Evolutionary conservation across 1,284 basidiomycete genomes (phyloP).

Genomic region (Microbotryomycetes sp.): DNA sequence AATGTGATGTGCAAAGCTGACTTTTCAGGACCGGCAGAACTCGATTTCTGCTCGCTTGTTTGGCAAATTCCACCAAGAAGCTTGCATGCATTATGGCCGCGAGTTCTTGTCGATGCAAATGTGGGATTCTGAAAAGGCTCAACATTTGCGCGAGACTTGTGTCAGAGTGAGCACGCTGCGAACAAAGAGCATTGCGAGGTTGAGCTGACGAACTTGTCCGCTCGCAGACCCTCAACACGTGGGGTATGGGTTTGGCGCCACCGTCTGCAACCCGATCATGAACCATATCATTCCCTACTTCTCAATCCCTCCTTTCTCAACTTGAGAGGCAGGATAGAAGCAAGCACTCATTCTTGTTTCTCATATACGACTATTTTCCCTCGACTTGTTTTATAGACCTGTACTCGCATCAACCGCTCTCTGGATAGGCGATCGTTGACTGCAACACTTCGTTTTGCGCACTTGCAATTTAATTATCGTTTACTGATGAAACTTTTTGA

Average conservation of each 20-base stretch:
- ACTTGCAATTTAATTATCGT: no score
- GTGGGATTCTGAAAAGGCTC: conserved; percentile 36
- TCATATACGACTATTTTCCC: no score
- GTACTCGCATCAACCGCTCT: no score
- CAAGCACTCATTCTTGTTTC: no score
- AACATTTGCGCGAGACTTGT: conserved; percentile 31
- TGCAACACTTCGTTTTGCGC: no score
- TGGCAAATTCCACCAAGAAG: conserved; percentile 38
- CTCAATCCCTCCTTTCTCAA: no score
- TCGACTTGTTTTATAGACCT: no score
- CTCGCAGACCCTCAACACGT: not conserved
- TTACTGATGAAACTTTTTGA: no score
- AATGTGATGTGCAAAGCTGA: not conserved
- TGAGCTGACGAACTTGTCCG: not conserved
- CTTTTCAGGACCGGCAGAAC: conserved; percentile 13
- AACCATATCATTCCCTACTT: no score
- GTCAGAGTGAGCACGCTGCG: conserved; percentile 5
- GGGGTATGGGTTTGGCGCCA: not conserved
- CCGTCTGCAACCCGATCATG: not conserved
- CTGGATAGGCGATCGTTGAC: no score
- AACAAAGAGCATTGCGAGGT: not conserved
- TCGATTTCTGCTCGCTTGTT: conserved; percentile 36
- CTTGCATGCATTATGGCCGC: conserved; percentile 40
- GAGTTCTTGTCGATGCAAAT: conserved; percentile 35
- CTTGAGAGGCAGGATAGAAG: no score